Conservation (phyloP, 352 stramenopile genomes). For the Phytophthora pinifolia region DNA sequence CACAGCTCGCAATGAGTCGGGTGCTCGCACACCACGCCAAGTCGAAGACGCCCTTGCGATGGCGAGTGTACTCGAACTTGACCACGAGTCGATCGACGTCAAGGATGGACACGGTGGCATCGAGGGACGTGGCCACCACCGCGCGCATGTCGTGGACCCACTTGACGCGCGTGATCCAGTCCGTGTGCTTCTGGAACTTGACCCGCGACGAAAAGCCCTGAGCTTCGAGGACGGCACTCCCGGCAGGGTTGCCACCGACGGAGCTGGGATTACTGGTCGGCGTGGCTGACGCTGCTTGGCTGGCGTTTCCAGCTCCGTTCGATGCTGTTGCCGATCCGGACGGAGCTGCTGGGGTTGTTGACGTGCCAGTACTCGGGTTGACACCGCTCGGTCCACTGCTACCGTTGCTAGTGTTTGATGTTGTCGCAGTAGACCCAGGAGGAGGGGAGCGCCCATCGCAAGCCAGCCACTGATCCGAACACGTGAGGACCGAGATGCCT, state of each 20-base stretch:
- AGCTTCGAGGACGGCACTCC: conserved; percentile 53
- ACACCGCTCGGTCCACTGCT: conserved; percentile 6
- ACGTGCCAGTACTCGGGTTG: conserved; percentile 3
- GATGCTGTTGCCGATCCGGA: conserved; percentile 8
- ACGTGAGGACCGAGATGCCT: no score
- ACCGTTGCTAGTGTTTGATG: conserved; percentile 20
- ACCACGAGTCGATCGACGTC: conserved; percentile 78
- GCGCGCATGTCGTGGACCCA: no score
- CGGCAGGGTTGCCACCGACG: conserved; percentile 35
- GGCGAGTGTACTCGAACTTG: conserved; percentile 82
- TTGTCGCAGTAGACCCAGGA: no score
- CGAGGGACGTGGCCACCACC: no score
- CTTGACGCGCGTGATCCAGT: conserved; percentile 87
- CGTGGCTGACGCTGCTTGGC: conserved; percentile 11
- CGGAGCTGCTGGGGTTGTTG: not conserved
- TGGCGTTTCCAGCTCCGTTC: conserved; percentile 15
- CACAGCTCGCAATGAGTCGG: conserved; percentile 78
- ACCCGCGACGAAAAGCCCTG: conserved; percentile 66
- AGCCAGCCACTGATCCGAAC: no score
- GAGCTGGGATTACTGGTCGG: conserved; percentile 20
- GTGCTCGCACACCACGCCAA: conserved; percentile 75
- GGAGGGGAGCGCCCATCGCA: no score
- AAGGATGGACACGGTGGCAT: no score
- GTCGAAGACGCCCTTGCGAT: conserved; percentile 84
- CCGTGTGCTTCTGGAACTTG: conserved; percentile 82